Conservation (phyloP, 2,329 filamentous ascomycete species). For the Teratosphaeria zuluensis region DNA sequence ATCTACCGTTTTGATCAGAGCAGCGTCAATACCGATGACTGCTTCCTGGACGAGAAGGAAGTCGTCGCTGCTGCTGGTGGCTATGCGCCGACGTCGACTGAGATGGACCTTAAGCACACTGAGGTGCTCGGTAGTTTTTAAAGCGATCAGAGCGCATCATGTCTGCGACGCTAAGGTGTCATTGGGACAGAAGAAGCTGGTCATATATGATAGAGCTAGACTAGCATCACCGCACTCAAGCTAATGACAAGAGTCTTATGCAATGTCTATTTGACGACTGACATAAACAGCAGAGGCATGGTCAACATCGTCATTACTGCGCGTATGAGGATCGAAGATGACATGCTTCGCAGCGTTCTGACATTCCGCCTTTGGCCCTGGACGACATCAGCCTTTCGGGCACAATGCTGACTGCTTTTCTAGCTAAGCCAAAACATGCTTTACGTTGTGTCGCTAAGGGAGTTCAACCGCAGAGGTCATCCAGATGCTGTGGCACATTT, state of each 20-base stretch:
- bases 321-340: no score
- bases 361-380: no score
- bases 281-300: neutral
- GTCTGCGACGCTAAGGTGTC: neutral
- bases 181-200: neutral
- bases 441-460: no score
- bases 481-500: no score
- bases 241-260: neutral
- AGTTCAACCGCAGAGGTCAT: no score
- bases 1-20: constrained; percentile 19
- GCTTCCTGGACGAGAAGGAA: constrained; percentile 17
- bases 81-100: constrained; percentile 20
- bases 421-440: no score
- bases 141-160: neutral
- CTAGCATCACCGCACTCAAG: neutral
- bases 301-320: no score
- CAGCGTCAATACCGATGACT: constrained; percentile 17
- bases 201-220: neutral
- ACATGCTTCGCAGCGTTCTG: no score
- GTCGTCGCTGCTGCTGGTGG: constrained; percentile 23
- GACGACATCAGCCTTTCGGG: no score
- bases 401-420: no score
- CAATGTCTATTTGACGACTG: neutral
- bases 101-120: constrained; percentile 13
- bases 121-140: neutral